A percentile compares a stretch with the other conserved stretches of the same genome.
Conservation (phyloP, 1,139 yeast species). For the Taiozyma onychis region DNA sequence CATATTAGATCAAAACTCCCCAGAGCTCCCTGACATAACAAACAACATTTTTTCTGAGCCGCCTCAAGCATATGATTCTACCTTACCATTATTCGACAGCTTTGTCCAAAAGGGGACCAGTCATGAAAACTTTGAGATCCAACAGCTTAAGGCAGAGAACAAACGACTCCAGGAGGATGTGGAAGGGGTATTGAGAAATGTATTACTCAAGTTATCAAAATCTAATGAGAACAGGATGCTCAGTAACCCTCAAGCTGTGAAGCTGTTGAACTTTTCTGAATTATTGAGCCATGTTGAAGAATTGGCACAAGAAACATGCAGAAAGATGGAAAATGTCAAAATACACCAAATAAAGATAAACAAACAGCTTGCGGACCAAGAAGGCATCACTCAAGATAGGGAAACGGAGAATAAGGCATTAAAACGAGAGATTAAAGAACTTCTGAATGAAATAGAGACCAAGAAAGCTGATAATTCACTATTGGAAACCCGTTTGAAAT, state of each 20-base stretch:
- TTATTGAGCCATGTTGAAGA: background rate
- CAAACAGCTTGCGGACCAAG: constrained; percentile 5
- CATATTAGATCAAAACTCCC: constrained; percentile 17
- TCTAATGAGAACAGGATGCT: background rate
- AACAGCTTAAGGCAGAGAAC: background rate
- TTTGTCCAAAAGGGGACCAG: background rate
- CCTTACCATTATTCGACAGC: constrained; percentile 2
- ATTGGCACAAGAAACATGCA: background rate
- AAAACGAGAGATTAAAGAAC: background rate
- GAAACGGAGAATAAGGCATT: background rate
- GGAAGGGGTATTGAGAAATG: background rate
- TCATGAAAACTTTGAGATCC: background rate
- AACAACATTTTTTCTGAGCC: background rate
- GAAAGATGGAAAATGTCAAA: background rate
- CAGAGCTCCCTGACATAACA: constrained; percentile 8
- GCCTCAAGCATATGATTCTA: background rate
- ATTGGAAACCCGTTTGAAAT: constrained; percentile 1
- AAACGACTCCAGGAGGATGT: background rate
- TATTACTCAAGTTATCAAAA: background rate
- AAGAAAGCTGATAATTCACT: background rate
- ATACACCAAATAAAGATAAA: constrained; percentile 7
- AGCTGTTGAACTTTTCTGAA: background rate
- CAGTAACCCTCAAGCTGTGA: background rate
- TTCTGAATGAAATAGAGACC: constrained; percentile 1
- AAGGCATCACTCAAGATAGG: background rate